Evolutionary conservation across 176 grass and related monocot species (phyloP), one percentile per base, ranked within the genome.

Genomic region (Hordeum marinum): DNA sequence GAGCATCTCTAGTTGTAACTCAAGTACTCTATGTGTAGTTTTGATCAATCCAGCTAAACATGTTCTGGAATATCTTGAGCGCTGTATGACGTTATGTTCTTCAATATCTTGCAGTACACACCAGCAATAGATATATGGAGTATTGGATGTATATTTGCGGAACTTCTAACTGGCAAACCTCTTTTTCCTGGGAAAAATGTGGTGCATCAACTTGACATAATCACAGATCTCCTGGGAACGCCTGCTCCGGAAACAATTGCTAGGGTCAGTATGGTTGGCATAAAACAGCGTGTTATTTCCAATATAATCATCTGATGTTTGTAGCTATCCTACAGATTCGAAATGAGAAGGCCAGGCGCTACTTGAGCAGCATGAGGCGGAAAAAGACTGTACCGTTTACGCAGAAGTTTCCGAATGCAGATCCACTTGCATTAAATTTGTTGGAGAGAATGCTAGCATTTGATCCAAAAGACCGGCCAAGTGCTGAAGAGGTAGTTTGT

Each of bases 91-190:
- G 63, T 84, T 45, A 45, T 76, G 9, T 23, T 40, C 83, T 73
- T 77, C 20, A 13, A 63, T 67, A 41, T 84, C 8, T 69, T 88
- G 77, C 89, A 97, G 93, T 98, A 98, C 74, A 98, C 96, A 57
- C 93, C 96, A 41, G 96, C 93, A 8, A 98, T 98, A 90, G 96
- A 98, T 90, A 98, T 92, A 84, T 98, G 96, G 96, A 98, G 96
- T 67, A 98, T 98, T 73, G 95, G 95, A 25, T 95, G 95, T 81
- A 98, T 98, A 80, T 98, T 98, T 87, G 85, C 95, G 12, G 95
- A 95, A 79, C 82, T 98, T 65, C 74, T 98, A 80, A 98, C 95
- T 6, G 93, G 95, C 36, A 98, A 90, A 84, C 95, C 95, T 85
- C 89, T 98, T 75, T 98, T 98, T 68, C 95, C 95, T 62, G 95